A percentile compares a stretch with the other conserved stretches of the same genome.
Evolutionary conservation across 75 land plant species (phyloP).

Genomic region (Chamaecyparis obtusa): DNA sequence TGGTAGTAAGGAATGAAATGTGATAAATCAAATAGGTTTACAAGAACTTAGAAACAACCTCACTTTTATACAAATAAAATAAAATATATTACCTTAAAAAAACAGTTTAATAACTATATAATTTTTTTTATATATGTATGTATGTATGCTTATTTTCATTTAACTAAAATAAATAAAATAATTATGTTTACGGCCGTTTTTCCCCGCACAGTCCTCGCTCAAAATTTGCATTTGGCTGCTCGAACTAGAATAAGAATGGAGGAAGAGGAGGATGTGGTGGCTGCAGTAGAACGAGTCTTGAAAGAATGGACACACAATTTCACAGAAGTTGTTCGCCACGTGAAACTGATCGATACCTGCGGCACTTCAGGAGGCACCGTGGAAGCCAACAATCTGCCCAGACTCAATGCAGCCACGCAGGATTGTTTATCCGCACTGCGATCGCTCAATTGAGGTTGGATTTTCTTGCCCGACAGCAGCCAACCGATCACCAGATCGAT

Average conservation of each 20-base stretch:
- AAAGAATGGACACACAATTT: background rate
- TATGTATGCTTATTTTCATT: too few relatives aligned
- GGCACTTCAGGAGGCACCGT: constrained; percentile 32
- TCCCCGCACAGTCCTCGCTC: too few relatives aligned
- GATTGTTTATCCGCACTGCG: constrained; percentile 43
- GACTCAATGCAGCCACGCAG: constrained; percentile 52
- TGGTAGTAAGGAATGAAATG: too few relatives aligned
- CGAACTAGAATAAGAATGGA: background rate
- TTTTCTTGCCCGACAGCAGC: constrained; percentile 56
- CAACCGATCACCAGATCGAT: constrained; percentile 31
- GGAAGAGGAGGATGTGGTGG: background rate
- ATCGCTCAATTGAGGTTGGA: constrained; percentile 53
- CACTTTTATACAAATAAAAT: too few relatives aligned
- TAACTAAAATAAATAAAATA: too few relatives aligned
- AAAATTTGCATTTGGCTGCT: too few relatives aligned
- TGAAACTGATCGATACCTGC: constrained; percentile 18
- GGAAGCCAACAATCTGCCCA: constrained; percentile 42
- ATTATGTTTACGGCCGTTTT: too few relatives aligned
- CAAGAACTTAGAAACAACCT: too few relatives aligned
- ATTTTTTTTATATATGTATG: too few relatives aligned
- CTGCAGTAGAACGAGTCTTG: background rate
- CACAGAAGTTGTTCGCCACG: background rate
- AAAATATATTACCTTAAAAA: too few relatives aligned
- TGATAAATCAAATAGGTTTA: too few relatives aligned
- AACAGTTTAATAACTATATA: too few relatives aligned